Evolutionary conservation across 2,329 filamentous ascomycete genomes (phyloP), one percentile per base, ranked within the genome.

Genomic region (Trichoderma aggressivum): DNA sequence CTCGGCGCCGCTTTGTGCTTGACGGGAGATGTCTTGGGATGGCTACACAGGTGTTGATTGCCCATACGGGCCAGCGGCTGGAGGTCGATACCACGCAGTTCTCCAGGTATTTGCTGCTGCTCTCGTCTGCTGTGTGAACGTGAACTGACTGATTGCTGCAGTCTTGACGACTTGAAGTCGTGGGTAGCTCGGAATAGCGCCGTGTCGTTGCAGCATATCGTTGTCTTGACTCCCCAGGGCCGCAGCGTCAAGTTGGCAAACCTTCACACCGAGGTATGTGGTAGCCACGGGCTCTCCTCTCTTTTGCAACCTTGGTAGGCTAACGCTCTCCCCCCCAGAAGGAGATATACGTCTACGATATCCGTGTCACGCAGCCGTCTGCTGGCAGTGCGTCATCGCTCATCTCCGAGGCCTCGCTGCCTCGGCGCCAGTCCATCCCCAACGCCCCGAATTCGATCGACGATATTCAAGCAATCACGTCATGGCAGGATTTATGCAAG

Each of bases 271-370:
- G 95, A 98, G 88, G 93, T 93, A 83, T 47, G 43, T 63, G 61
- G 72, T 70, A n/a, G 21, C 26, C 12, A 12, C 21, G 21, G 47
- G 11, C n/a, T 53, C 3, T 3, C 47, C 47, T 53, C 47, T 24
- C 5, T 53, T 53, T 24, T 43, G 36, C 47, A 53, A 14, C 21
- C 5, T 53, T 24, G 11, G n/a, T 50, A 21, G 11, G 66, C 70
- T 71, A 30, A 74, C 71, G n/a, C 63, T 39, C n/a, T 34, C 24
- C 14, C 50, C 11, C 50, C 8, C 12, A 97, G 91, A 92, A 89
- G 75, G 94, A 98, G 80, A 90, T 99, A 71, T 98, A 92, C 79
- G 89, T 98, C 66, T 99, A 97, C 82, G 94, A 98, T 81, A 92
- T 94, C 73, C 90, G 91, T 75, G 89, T 91, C 76, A 89, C 91